Base-by-base conservation (phyloP, 805 yeast genomes). In the Saccharomyces eubayanus region DNA sequence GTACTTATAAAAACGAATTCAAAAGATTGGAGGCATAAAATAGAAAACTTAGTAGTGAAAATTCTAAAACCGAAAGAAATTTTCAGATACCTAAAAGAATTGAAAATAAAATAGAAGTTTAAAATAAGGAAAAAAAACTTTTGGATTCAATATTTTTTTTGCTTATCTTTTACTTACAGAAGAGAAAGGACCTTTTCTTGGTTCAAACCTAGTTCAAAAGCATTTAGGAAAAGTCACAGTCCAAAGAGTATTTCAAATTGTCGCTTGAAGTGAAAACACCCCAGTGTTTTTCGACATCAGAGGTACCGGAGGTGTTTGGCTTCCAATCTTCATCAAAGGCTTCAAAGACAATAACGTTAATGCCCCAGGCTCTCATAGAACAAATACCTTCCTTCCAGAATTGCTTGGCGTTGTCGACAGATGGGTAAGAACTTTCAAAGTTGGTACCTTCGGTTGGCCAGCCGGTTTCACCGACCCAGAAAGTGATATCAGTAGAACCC, bases 401-500 rank as follows among this genome's bases (percentile, higher is more conserved):
- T 62, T 73, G 71, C 64, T 78, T 75, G 55, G 98, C 98, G 66
- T 89, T 89, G 43, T 67, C 76, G 54, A 81, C 78, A 64, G 84
- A 70, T 65, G 97, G 97, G 29, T 72, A 69, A 51, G 97, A 75
- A 59, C 66, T 55, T 68, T 82, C 89, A 64, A 73, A 90, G 67
- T 75, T 72, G 56, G 89, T 81, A 72, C 97, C 97, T 5, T 78
- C 83, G 31, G 96, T 80, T 70, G 97, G 96, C 96, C 97, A 90
- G 63, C 97, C 97, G 60, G 97, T 90, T 78, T 91, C 97, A 72
- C 97, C 97, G 65, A 90, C 94, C 90, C 92, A 91, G 79, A 91
- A 89, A 54, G 83, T 79, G 64, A 92, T 80, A 73, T 89, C 91
- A 55, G 92, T 84, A 56, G 86, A 74, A 58, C 96, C 97, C 79